Conservation (phyloP, 2,329 filamentous ascomycete genomes). For the Alternaria gansuensis region DNA sequence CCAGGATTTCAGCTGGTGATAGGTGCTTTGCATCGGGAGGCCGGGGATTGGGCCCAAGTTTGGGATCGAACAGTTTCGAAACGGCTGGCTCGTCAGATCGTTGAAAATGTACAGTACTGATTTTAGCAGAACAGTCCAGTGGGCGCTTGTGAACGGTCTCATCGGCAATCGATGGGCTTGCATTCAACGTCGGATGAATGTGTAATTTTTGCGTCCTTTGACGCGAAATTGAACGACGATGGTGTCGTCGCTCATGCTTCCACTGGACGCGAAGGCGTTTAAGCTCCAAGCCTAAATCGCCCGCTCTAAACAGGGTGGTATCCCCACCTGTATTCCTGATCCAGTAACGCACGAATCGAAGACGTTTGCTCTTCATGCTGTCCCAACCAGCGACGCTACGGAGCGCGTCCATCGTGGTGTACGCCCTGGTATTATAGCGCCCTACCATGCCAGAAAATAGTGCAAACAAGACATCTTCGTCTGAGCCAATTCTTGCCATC, state of each 20-base stretch:
- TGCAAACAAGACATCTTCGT: slow-evolving; percentile 34
- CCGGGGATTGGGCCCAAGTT: slow-evolving; percentile 23
- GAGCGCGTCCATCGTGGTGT: slow-evolving; percentile 4
- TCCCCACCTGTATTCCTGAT: slow-evolving; percentile 26
- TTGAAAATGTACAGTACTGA: background rate
- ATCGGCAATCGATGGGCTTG: background rate
- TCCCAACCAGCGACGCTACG: slow-evolving; percentile 18
- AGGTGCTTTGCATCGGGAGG: background rate
- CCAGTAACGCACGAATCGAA: slow-evolving; percentile 41
- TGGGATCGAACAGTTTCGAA: background rate
- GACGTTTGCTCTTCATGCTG: slow-evolving; percentile 29
- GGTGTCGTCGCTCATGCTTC: slow-evolving; percentile 12
- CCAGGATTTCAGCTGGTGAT: slow-evolving; percentile 10
- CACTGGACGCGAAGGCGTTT: slow-evolving; percentile 23
- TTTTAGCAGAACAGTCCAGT: background rate
- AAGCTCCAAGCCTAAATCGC: slow-evolving; percentile 35
- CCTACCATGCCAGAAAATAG: slow-evolving; percentile 42
- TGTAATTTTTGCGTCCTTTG: background rate
- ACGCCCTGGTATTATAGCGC: slow-evolving; percentile 17
- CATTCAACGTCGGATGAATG: background rate
- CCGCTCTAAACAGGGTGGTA: slow-evolving; percentile 25
- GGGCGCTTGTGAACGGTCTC: background rate
- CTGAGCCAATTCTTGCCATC: slow-evolving; percentile 41
- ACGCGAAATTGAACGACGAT: background rate
- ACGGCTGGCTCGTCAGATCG: background rate